Base-by-base conservation (phyloP, 1,284 basidiomycete species). In the Trichosporon asahii region DNA sequence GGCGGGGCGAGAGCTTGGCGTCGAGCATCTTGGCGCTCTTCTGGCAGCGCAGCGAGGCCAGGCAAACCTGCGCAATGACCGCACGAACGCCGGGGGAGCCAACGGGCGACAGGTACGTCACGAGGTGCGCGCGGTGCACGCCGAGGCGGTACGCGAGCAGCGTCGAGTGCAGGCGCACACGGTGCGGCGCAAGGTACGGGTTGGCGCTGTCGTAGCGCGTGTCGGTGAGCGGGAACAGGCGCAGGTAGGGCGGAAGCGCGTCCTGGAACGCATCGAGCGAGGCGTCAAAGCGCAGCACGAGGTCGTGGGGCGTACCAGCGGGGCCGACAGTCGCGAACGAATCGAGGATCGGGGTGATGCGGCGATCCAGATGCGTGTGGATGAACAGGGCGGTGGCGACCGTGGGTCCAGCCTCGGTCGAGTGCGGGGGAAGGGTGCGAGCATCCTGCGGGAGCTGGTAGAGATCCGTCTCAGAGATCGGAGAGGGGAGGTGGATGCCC, bases 21-120 rank as follows among this genome's bases (percentile, higher is more conserved):
- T 82, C 80, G 21, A 80, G 74, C 74, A 82, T 77, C 61, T 78
- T 77, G 8, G 80, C 78, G 9, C 76, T 78, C 53, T 79, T 75
- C 64, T 81, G 79, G 4, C 78, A 75, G 37, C 79, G 70, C 15
- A 82, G 64, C 21, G 76, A 75, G 3, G 78, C 73, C 9, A 80
- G 66, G 70, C 77, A 79, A 15, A 80, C 75, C 66, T 76, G 73
- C 1, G 77, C 75, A 49, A 80, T 73, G 64, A 77, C 76, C 2
- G 76, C 69, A 12, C 79, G 74, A 3, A 77, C 74, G 3, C 68
- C 74, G 0, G 73, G 61, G 2, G 79, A 75, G 15, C 75, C 72
- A 0, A 72, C 57, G 3, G 79, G 78, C 5, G 68, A 66, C 21
- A 82, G 75, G 68, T 82, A 80, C 2, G 71, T 72, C 7, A 72